Conservation (phyloP, 805 yeast genomes). For the Wickerhamomyces bovis region DNA sequence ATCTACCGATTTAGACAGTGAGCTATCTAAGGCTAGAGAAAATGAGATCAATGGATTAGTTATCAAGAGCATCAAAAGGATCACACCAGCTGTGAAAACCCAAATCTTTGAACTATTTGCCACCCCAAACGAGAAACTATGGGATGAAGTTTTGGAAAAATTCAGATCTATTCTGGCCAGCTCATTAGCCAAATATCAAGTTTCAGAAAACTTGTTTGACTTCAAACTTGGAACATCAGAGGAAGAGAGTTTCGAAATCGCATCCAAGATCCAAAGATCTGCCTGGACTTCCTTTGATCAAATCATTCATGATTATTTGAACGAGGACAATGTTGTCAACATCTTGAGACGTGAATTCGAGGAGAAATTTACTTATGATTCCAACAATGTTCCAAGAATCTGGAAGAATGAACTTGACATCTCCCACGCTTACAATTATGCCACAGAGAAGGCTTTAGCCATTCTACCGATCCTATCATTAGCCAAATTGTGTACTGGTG, state of each 20-base stretch:
- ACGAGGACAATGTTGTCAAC: conserved; percentile 58
- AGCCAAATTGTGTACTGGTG: conserved; percentile 47
- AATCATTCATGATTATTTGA: conserved; percentile 53
- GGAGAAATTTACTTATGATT: conserved; percentile 75
- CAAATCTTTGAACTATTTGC: conserved; percentile 41
- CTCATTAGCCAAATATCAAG: conserved; percentile 26
- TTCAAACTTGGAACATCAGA: conserved; percentile 58
- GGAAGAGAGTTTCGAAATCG: conserved; percentile 36
- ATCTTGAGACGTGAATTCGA: conserved; percentile 79
- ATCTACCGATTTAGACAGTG: conserved; percentile 20
- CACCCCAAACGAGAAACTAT: conserved; percentile 44
- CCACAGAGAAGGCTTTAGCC: conserved; percentile 52
- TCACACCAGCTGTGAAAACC: conserved; percentile 43
- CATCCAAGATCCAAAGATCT: conserved; percentile 38
- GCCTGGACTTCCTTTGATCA: conserved; percentile 65
- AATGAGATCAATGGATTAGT: conserved; percentile 29
- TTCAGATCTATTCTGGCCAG: conserved; percentile 34
- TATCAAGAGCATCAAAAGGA: conserved; percentile 39
- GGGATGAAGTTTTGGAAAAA: conserved; percentile 51
- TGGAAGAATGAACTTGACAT: conserved; percentile 75
- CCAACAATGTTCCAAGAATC: conserved; percentile 71
- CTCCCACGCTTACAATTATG: conserved; percentile 53
- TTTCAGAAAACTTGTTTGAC: conserved; percentile 36
- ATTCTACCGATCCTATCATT: conserved; percentile 49
- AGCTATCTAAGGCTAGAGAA: conserved; percentile 17